phyloP scores from a whole-genome alignment of 768 basidiomycete genomes.

The Amylocystis lapponica region DNA sequence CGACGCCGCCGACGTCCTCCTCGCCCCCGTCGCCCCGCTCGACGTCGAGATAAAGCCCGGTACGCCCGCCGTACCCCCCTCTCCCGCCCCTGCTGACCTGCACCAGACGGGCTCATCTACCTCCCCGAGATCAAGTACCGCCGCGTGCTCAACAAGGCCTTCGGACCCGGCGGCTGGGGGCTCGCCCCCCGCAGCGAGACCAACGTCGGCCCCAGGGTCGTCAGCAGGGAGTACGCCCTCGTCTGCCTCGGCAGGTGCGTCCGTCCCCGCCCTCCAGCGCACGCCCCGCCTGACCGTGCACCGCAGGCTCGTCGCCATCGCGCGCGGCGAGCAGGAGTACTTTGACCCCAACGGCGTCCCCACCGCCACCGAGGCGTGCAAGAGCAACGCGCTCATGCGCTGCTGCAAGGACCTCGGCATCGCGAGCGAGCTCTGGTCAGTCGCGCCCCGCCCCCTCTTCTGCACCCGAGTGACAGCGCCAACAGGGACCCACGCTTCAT shows the following conservation, averaged over 20 bases:
- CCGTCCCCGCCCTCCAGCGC: background rate
- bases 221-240: slow-evolving; percentile 91
- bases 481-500: slow-evolving; percentile 93
- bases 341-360: slow-evolving; percentile 88
- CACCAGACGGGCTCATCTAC: slow-evolving; percentile 84
- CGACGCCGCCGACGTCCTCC: slow-evolving; percentile 65
- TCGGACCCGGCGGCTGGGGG: slow-evolving; percentile 97
- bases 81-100: background rate
- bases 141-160: slow-evolving; percentile 84
- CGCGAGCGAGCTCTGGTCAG: slow-evolving; percentile 92
- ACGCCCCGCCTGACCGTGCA: background rate
- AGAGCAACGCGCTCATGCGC: slow-evolving; percentile 95
- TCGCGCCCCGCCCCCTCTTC: too few species aligned
- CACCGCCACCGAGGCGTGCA: slow-evolving; percentile 92
- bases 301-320: slow-evolving; percentile 77
- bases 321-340: slow-evolving; percentile 94
- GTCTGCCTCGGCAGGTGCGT: slow-evolving; percentile 86
- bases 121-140: slow-evolving; percentile 97
- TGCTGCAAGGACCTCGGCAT: slow-evolving; percentile 96
- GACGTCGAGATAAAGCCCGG: slow-evolving; percentile 96
- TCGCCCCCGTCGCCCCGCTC: slow-evolving; percentile 65
- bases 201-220: slow-evolving; percentile 80
- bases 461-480: too few species aligned
- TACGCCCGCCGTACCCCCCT: slow-evolving; percentile 27
- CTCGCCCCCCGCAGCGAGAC: slow-evolving; percentile 91